A percentile compares a stretch with the other conserved stretches of the same genome.
phyloP scores from a whole-genome alignment of 108 stramenopile species.

The Cyclotella choctawhatcheeana region DNA sequence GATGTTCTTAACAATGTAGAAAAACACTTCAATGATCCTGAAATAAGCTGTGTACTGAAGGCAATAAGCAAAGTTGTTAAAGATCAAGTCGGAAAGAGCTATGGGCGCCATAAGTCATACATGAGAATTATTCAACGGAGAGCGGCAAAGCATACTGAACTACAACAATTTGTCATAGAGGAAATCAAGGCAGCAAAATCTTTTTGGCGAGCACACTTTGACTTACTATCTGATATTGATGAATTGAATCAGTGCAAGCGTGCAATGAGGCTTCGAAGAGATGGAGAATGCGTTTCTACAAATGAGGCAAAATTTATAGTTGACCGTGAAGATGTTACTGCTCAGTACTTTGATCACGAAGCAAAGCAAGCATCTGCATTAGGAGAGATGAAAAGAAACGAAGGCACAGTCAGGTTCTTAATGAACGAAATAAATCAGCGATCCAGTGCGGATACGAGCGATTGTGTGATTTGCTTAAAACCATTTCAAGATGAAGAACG shows the following conservation, averaged over 20 bases:
- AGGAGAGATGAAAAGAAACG: conserved; percentile 54
- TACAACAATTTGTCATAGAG: conserved; percentile 42
- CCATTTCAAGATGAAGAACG: conserved; percentile 59
- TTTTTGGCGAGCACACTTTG: conserved; percentile 68
- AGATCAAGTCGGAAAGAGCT: not conserved
- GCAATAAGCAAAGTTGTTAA: conserved; percentile 29
- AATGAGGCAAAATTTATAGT: conserved; percentile 57
- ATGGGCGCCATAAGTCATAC: not conserved
- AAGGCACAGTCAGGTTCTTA: conserved; percentile 63
- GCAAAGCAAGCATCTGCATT: conserved; percentile 67
- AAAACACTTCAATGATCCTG: conserved; percentile 33
- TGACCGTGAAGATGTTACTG: conserved; percentile 33
- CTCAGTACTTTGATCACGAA: conserved; percentile 48
- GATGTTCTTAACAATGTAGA: conserved; percentile 29
- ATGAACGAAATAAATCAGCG: not conserved
- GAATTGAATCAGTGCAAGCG: conserved; percentile 66
- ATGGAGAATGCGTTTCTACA: conserved; percentile 57
- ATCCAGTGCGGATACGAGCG: not conserved
- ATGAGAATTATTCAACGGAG: conserved; percentile 17
- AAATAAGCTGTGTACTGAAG: conserved; percentile 32
- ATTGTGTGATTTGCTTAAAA: conserved; percentile 62
- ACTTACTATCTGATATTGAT: conserved; percentile 71
- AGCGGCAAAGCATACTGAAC: conserved; percentile 47
- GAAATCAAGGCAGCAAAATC: conserved; percentile 54
- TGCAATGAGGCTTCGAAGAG: conserved; percentile 51